phyloP scores from a whole-genome alignment of 2,329 filamentous ascomycete genomes.

The Blastomyces emzantsi region DNA sequence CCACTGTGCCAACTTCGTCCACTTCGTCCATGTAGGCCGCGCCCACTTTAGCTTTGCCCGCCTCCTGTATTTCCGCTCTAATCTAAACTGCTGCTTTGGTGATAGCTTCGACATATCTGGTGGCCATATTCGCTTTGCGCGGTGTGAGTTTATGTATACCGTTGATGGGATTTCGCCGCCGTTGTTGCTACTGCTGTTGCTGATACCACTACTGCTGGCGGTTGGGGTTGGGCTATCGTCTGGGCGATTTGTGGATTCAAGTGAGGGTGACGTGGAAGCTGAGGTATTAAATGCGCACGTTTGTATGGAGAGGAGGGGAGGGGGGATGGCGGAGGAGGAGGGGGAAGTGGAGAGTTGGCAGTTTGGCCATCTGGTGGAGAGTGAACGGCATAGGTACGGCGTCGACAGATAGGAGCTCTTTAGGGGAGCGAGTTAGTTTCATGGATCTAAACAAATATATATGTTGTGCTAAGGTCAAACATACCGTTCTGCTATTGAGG shows the following conservation, averaged over 20 bases:
- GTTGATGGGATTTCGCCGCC: constrained; percentile 9
- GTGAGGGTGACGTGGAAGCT: constrained; percentile 11
- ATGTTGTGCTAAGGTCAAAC: background rate
- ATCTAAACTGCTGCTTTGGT: constrained; percentile 57
- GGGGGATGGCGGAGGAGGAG: constrained; percentile 3
- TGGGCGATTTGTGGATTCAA: constrained; percentile 11
- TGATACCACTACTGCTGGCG: background rate
- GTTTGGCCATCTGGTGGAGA: background rate
- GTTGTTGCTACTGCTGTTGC: background rate
- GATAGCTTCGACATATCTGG: constrained; percentile 55
- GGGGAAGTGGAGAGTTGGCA: constrained; percentile 9
- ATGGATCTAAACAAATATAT: background rate
- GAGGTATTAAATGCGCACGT: constrained; percentile 11
- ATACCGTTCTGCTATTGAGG: background rate
- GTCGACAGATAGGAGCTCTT: background rate
- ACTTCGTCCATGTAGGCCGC: constrained; percentile 50
- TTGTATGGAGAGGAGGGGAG: constrained; percentile 6
- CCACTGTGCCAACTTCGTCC: constrained; percentile 50
- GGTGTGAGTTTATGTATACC: constrained; percentile 49
- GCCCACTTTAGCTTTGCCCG: constrained; percentile 53
- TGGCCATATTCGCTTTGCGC: constrained; percentile 54
- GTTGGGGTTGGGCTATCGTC: background rate
- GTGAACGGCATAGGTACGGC: background rate
- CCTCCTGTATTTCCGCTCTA: constrained; percentile 57
- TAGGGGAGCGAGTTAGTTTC: background rate